Conservation (phyloP, 441 rosid species). For the Capsella rubella region DNA sequence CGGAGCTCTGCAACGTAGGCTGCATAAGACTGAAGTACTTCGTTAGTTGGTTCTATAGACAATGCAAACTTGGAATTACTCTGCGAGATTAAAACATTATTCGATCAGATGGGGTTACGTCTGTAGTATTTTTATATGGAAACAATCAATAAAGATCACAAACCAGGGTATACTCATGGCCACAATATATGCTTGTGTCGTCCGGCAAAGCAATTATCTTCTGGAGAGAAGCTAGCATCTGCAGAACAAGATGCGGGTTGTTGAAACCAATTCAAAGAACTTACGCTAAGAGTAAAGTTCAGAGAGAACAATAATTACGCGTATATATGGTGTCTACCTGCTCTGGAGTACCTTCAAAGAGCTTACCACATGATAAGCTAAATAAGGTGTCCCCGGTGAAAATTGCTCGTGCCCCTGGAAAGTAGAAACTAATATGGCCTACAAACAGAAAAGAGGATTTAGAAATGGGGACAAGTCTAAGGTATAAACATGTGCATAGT, state of each 20-base stretch:
- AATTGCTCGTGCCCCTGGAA: slow-evolving; percentile 81
- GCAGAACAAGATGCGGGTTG: slow-evolving; percentile 41
- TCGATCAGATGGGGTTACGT: background rate
- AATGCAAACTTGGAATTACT: slow-evolving; percentile 90
- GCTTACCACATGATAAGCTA: slow-evolving; percentile 98
- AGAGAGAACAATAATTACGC: background rate
- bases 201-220: slow-evolving; percentile 75
- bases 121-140: slow-evolving; percentile 6
- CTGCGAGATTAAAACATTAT: slow-evolving; percentile 49
- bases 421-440: slow-evolving; percentile 96
- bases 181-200: slow-evolving; percentile 79
- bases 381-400: slow-evolving; percentile 96
- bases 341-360: slow-evolving; percentile 88
- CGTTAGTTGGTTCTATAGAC: slow-evolving; percentile 83
- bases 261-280: background rate
- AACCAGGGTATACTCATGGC: slow-evolving; percentile 92
- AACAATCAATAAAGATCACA: slow-evolving; percentile 25
- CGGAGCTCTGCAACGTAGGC: slow-evolving; percentile 74
- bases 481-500: background rate
- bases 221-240: slow-evolving; percentile 80
- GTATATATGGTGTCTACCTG: slow-evolving; percentile 56
- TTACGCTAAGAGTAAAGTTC: background rate
- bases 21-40: slow-evolving; percentile 79
- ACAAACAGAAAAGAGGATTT: slow-evolving; percentile 36
- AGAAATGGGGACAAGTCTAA: background rate